Base-by-base conservation (phyloP, 164 flowering plant genomes). In the Aristolochia californica region DNA sequence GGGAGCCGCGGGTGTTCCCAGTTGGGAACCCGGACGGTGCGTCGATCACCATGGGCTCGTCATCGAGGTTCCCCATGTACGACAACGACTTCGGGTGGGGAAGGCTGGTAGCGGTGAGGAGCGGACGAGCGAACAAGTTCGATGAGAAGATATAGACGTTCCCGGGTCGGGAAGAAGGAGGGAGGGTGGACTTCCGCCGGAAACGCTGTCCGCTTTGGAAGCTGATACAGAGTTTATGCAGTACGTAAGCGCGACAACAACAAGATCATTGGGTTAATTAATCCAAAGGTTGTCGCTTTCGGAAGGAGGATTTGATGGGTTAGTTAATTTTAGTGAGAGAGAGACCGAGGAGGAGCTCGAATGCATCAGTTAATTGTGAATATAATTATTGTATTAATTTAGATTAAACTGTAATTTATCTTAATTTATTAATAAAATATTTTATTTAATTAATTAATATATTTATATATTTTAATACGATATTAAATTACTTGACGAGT, bases 41-140 rank as follows among this genome's bases (percentile, higher is more conserved):
- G 16, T 54, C 75, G 60, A 63, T 88, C 28, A 80, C 89, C 8
- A 85, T 91, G 91, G 98, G 96, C 0, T 82, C 93, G 62, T 88
- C 96, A 5, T 81, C 93, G 21, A 62, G 98, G 52, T 88, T 91
- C 45, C 93, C 93, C 1, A 88, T 84, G 93, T 88, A 83, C 70
- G 90, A 82, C 43, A 80, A 81, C 62, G 96, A 88, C 64, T 84
- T 91, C 61, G 98, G 98, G 68, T 86, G 91, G 95, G 97, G 98
- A 1, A 68, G 77, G 44, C 93, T 96, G 5, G 15, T 88, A 57
- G 93, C 90, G 5, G 78, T 87, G 0, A 62, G 97, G 48, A 87
- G 95, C 67, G 97, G 98, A 0, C 47, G 68, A 21, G 85, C 93
- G 0, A 84, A 87, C 65, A 88, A 87, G 56, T 87, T 88, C 55